Conservation (phyloP, 2,329 filamentous ascomycete genomes). For the Geoglossum cookeanum region DNA sequence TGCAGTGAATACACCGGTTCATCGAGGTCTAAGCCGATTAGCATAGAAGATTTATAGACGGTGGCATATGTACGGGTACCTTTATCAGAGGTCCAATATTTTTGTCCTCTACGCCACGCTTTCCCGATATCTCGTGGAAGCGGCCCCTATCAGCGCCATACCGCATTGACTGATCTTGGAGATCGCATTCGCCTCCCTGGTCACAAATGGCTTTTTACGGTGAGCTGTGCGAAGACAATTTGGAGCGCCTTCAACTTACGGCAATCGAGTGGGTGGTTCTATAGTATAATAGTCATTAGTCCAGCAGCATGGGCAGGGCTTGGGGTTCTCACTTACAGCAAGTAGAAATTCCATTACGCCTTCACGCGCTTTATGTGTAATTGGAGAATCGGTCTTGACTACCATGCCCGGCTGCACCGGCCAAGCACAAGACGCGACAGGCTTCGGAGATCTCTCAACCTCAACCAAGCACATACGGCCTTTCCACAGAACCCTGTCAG, state of each 20-base stretch:
- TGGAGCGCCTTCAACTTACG: conserved; percentile 7
- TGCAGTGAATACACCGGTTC: conserved; percentile 99
- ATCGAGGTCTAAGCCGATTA: conserved; percentile 55
- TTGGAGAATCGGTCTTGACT: conserved; percentile 91
- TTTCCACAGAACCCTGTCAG: conserved; percentile 8
- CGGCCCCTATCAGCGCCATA: conserved; percentile 91
- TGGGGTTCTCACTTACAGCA: conserved; percentile 72
- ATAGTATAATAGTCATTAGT: neutral
- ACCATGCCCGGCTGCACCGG: conserved; percentile 97
- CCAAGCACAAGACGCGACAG: conserved; percentile 96
- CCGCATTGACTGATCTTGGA: conserved; percentile 98
- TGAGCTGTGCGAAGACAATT: neutral
- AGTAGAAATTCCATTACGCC: conserved; percentile 98
- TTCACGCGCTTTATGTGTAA: conserved; percentile 94
- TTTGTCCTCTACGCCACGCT: conserved; percentile 97
- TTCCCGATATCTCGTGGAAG: conserved; percentile 89
- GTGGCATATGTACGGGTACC: conserved; percentile 16
- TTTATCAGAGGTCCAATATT: conserved; percentile 97
- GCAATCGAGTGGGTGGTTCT: conserved; percentile 13
- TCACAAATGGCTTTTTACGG: conserved; percentile 49
- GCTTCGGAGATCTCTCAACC: conserved; percentile 90
- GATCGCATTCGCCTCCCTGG: conserved; percentile 95
- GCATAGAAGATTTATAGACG: conserved; percentile 5
- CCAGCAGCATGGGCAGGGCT: conserved; percentile 45
- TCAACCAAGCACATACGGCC: conserved; percentile 95